A percentile compares a stretch with the other conserved stretches of the same genome.
These are phyloP conservation scores for Fraxinus excelsior DNA, from an alignment of 257 asterid genomes.

Conservation along the genomic window DNA sequence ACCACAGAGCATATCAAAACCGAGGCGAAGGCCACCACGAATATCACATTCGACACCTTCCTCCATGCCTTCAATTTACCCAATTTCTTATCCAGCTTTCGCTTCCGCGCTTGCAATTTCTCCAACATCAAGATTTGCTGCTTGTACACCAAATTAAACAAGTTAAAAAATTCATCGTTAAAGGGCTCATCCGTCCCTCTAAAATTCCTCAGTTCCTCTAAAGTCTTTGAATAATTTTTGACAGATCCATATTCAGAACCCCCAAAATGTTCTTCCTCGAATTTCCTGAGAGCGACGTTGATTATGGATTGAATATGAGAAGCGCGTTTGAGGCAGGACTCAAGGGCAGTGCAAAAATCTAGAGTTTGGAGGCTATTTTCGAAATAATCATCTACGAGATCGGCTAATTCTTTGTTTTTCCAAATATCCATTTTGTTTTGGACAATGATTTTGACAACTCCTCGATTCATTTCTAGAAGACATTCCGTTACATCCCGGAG, in stretches of 20 bases:
- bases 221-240: slow-evolving; percentile 45
- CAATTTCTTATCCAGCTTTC: slow-evolving; percentile 62
- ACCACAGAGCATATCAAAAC: slow-evolving; percentile 78
- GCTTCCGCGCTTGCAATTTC: slow-evolving; percentile 55
- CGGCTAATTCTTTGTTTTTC: slow-evolving; percentile 62
- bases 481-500: slow-evolving; percentile 69
- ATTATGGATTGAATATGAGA: slow-evolving; percentile 54
- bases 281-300: slow-evolving; percentile 55
- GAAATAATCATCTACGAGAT: slow-evolving; percentile 83
- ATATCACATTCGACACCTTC: slow-evolving; percentile 67
- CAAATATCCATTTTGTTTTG: slow-evolving; percentile 63
- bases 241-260: slow-evolving; percentile 17
- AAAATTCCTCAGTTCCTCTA: slow-evolving; percentile 67
- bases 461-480: slow-evolving; percentile 74
- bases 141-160: slow-evolving; percentile 50
- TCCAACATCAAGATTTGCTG: slow-evolving; percentile 60
- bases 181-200: slow-evolving; percentile 70
- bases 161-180: slow-evolving; percentile 56
- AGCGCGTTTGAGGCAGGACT: slow-evolving; percentile 28
- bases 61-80: slow-evolving; percentile 59
- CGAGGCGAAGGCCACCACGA: slow-evolving; percentile 62
- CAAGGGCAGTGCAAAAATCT: slow-evolving; percentile 78
- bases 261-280: slow-evolving; percentile 50
- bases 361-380: slow-evolving; percentile 68
- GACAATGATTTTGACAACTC: slow-evolving; percentile 65